Evolutionary conservation across 768 basidiomycete species (phyloP), one percentile per base, ranked within the genome.

Genomic region (Phaffia tasmanica): DNA sequence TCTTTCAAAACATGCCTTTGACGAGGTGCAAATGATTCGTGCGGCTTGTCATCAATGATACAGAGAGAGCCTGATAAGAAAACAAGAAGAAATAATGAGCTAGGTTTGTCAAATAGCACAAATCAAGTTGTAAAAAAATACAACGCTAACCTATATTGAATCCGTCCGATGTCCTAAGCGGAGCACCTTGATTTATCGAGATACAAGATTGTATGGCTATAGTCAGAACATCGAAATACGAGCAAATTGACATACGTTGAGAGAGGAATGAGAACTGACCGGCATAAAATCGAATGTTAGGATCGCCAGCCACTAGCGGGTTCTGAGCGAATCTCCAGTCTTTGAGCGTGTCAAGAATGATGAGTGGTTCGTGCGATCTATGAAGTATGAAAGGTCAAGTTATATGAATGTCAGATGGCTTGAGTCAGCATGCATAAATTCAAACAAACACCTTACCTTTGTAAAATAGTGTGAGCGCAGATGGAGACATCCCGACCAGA

Each of bases 1-100:
- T 95, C 93, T 75, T 94, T 94, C 70, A 97, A 79, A 2, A 89
- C 89, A 78, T 94, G 88, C 57, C 91, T 79, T 72, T 92, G 89
- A 55, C 92, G 80, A 11, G 92, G 90, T 11, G 86, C 84, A 73
- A 93, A 95, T 67, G 93, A 91, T 23, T 83, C 80, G 57, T 87
- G 81, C 1, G 91, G 89, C 50, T 83, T 79, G 72, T 90, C 88
- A 70, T 92, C 89, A 69, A 92, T 83, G 42, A 97, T 81, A 48
- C 88, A 86, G 64, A 97, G 78, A 59, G 87, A 88, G 71, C 29
- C 16, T 30, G 48, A 11, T 8, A 32, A 49, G 19, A 19, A 57
- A 9, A 9, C 19, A 21, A n/a, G 35, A n/a, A 63, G 30, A 11
- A 15, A 29, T 9, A 27, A 14, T 9, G 14, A 3, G n/a, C 19